Base-by-base conservation (phyloP, 352 stramenopile species). In the Globisporangium middletonii region DNA sequence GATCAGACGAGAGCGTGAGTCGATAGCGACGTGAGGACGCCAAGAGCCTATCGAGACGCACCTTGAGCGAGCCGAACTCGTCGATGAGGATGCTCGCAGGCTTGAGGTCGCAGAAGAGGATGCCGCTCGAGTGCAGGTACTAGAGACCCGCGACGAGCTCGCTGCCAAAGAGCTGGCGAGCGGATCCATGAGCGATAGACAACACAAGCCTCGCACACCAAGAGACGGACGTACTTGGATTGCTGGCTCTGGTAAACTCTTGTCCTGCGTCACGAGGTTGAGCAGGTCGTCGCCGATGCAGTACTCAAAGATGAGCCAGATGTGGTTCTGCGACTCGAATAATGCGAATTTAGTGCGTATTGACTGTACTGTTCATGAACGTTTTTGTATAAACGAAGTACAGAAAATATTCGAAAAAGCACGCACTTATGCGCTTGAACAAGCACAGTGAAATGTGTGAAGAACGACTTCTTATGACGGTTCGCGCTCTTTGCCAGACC, bases 281-380 rank as follows among this genome's bases (percentile, higher is more conserved):
- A 95, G 75, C 60, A 97, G 69, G 63, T 96, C 86, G 44, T 87
- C 89, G 49, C 91, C 92, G 54, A 96, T 96, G 57, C 89, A 97
- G 71, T 89, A 97, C 75, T 98, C 92, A 28, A 97, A 79, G 62
- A 98, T 97, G 59, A 98, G 75, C 91, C 91, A 98, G 43, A 98
- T 94, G 76, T 97, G 94, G 73, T 98, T 97, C 57, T 89, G 77
- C 54, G 91, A 97, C 73, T 98, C 92, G 76, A 98, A 67, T 97
- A 94, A 75, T 88, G 92, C 63, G 97, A 98, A 68, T 88, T 92
- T 57, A 97, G 71, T 44, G 96, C 82, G 63, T 95, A 77, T 26
- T 69, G 84, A 56, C 83, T 94, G 38, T 90, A 23, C 23, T 23
- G 23, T 23, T 23, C 23, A 23, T 23, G 23, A 23, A 23, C 23